Conservation (phyloP, 2,329 filamentous ascomycete genomes). For the Stemphylium beticola region DNA sequence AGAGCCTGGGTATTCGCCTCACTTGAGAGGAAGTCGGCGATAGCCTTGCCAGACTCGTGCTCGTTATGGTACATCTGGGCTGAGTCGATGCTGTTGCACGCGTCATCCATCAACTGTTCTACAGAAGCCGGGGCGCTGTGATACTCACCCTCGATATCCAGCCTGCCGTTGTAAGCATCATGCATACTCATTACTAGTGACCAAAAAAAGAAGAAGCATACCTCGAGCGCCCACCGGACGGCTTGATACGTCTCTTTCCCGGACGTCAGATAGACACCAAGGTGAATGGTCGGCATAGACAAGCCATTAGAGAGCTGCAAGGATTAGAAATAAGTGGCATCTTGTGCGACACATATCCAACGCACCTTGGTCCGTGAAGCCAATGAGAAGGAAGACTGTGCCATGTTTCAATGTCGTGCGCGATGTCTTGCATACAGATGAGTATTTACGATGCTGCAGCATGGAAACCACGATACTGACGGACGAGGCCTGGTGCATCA, state of each 20-base stretch:
- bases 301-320: constrained; percentile 62
- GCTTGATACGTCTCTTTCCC: constrained; percentile 65
- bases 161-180: constrained; percentile 43
- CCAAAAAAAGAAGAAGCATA: constrained; percentile 39
- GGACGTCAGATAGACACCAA: constrained; percentile 75
- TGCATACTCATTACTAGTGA: constrained; percentile 16
- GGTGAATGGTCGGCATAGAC: constrained; percentile 73
- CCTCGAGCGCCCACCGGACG: constrained; percentile 63
- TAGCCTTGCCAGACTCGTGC: constrained; percentile 69
- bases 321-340: constrained; percentile 25
- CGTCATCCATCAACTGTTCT: constrained; percentile 29
- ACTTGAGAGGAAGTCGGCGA: constrained; percentile 62
- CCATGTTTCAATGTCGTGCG: constrained; percentile 38
- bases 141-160: constrained; percentile 53
- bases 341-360: constrained; percentile 7
- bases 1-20: constrained; percentile 58
- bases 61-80: constrained; percentile 76
- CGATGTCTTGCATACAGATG: constrained; percentile 19
- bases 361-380: constrained; percentile 51
- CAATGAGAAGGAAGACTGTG: constrained; percentile 48
- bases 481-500: constrained; percentile 9
- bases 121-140: constrained; percentile 18
- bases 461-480: constrained; percentile 26
- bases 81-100: constrained; percentile 57
- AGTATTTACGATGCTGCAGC: constrained; percentile 36